Evolutionary conservation across 768 basidiomycete genomes (phyloP).

Genomic region (Rhizopogon roseolus): DNA sequence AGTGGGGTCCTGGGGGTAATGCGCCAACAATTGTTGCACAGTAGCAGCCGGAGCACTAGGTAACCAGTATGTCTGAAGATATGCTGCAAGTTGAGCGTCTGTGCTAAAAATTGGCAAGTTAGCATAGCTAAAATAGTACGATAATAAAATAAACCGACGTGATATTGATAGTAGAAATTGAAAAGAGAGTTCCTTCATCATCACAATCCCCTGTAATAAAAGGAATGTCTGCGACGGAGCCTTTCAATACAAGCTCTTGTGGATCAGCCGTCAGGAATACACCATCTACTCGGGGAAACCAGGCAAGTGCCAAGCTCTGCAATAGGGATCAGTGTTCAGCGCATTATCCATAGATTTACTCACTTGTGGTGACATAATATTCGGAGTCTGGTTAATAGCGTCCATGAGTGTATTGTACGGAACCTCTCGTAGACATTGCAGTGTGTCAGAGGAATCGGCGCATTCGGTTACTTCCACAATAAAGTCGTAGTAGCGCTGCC

Average conservation of each 20-base stretch:
- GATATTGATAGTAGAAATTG: constrained; percentile 41
- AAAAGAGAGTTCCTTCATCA: constrained; percentile 42
- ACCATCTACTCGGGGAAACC: constrained; percentile 36
- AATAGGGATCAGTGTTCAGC: neutral
- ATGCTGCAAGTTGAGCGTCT: constrained; percentile 21
- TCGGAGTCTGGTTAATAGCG: constrained; percentile 29
- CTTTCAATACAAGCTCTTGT: constrained; percentile 25
- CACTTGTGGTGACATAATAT: constrained; percentile 28
- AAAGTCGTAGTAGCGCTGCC: constrained; percentile 23
- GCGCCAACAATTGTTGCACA: constrained; percentile 20
- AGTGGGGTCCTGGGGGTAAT: constrained; percentile 35
- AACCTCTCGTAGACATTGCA: constrained; percentile 29
- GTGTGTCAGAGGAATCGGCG: constrained; percentile 14
- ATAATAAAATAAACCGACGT: constrained; percentile 29
- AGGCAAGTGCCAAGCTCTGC: constrained; percentile 22
- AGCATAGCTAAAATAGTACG: neutral
- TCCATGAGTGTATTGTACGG: constrained; percentile 25
- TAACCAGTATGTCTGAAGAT: constrained; percentile 24
- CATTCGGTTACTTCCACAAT: constrained; percentile 28
- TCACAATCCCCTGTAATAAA: constrained; percentile 29
- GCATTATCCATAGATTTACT: neutral
- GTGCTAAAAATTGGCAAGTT: constrained; percentile 10
- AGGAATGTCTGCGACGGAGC: constrained; percentile 23
- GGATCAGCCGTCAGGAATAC: constrained; percentile 31
- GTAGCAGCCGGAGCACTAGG: constrained; percentile 21